Percentiles rank a stretch among this genome's conserved stretches.
Conservation (phyloP, 495 filamentous ascomycete species). For the Penicillium dipodomyicola region DNA sequence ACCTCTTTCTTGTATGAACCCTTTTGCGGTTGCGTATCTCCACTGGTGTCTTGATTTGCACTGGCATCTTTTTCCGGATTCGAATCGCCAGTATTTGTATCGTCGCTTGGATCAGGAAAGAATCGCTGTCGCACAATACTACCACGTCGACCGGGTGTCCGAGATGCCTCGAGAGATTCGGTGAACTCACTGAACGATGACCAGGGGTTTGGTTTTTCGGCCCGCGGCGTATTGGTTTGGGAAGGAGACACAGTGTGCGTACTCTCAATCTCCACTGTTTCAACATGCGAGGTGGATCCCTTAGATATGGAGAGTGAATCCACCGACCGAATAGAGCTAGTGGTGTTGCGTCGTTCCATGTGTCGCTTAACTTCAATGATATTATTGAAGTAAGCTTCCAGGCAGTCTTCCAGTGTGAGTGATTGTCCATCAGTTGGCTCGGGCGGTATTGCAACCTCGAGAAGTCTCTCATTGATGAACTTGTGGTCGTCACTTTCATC, state of each 20-base stretch:
- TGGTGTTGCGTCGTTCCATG: conserved; percentile 61
- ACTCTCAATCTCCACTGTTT: conserved; percentile 55
- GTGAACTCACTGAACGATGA: conserved; percentile 30
- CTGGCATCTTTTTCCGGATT: conserved; percentile 19
- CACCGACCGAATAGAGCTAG: conserved; percentile 49
- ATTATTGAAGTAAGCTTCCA: conserved; percentile 95
- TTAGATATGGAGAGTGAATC: conserved; percentile 51
- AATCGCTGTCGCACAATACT: conserved; percentile 65
- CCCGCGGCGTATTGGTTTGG: conserved; percentile 31
- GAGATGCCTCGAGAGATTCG: conserved; percentile 21
- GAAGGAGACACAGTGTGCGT: conserved; percentile 43
- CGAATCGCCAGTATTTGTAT: conserved; percentile 30
- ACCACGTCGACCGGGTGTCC: conserved; percentile 42
- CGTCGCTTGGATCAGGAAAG: conserved; percentile 44
- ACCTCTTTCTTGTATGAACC: conserved; percentile 72
- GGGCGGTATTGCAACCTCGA: conserved; percentile 84
- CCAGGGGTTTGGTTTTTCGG: conserved; percentile 33
- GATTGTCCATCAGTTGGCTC: conserved; percentile 56
- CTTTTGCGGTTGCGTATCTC: conserved; percentile 32
- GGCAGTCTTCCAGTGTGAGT: conserved; percentile 80
- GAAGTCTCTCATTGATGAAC: conserved; percentile 82
- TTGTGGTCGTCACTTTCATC: conserved; percentile 85
- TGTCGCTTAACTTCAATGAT: conserved; percentile 84
- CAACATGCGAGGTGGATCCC: conserved; percentile 52
- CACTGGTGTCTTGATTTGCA: conserved; percentile 9